phyloP scores from a whole-genome alignment of 169 alveolate species.

The Plasmodium cynomolgi region DNA sequence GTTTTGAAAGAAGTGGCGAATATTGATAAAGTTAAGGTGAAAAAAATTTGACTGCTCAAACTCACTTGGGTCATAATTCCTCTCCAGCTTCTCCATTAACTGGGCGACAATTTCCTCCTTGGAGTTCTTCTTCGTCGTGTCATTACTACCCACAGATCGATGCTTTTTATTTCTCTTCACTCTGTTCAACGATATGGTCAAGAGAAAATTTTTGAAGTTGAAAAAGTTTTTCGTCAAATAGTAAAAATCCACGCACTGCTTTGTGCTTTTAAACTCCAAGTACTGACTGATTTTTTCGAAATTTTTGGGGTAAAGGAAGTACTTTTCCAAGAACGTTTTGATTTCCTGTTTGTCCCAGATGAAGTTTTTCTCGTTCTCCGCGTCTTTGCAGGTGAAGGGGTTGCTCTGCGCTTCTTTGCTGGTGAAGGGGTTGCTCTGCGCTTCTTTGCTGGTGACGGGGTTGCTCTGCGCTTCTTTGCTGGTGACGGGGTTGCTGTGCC shows the following conservation, averaged over 20 bases:
- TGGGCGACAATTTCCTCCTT: slow-evolving; percentile 64
- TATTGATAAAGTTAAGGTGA: background rate
- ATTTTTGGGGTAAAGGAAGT: slow-evolving; percentile 90
- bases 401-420: slow-evolving; percentile 58
- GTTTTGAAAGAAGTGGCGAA: slow-evolving; percentile 21
- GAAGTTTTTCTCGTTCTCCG: slow-evolving; percentile 72
- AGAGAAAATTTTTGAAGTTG: slow-evolving; percentile 26
- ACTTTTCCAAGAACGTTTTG: slow-evolving; percentile 87
- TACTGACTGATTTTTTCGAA: slow-evolving; percentile 89
- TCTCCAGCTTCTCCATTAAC: slow-evolving; percentile 47
- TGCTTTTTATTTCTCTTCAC: slow-evolving; percentile 28
- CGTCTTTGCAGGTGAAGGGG: slow-evolving; percentile 71
- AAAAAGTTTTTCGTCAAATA: slow-evolving; percentile 70
- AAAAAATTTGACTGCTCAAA: slow-evolving; percentile 50
- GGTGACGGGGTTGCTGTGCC: no score
- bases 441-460: background rate
- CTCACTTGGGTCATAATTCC: slow-evolving; percentile 19
- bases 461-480: background rate
- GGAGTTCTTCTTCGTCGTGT: slow-evolving; percentile 25
- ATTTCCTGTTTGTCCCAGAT: slow-evolving; percentile 89
- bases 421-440: slow-evolving; percentile 42
- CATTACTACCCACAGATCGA: slow-evolving; percentile 4
- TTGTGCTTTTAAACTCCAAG: slow-evolving; percentile 87
- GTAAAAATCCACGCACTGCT: slow-evolving; percentile 89
- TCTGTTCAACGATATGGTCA: slow-evolving; percentile 36